Conservation (phyloP, 345 rosid species). For the Reutealis trisperma region DNA sequence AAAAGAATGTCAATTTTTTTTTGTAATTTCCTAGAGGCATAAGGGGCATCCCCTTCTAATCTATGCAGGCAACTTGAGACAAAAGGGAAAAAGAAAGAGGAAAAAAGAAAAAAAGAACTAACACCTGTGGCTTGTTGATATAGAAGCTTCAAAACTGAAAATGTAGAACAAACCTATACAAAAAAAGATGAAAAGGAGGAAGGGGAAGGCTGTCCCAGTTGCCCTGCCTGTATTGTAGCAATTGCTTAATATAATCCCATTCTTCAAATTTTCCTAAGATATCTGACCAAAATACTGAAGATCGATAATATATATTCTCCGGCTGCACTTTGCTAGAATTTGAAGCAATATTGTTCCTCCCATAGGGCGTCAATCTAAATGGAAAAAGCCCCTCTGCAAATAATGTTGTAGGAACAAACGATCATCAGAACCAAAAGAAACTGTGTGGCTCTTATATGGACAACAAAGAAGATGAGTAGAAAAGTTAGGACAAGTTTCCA, state of each 20-base stretch:
- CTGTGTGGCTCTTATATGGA: conserved; percentile 17
- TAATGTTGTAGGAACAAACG: neutral
- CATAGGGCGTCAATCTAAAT: neutral
- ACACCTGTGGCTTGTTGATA: neutral
- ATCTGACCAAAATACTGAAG: neutral
- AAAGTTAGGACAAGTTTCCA: neutral
- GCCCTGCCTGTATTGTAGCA: neutral
- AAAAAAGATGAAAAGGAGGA: neutral
- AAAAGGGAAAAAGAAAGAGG: neutral
- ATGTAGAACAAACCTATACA: neutral
- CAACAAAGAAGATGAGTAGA: neutral
- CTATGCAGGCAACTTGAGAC: neutral
- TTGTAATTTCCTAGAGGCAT: conserved; percentile 2
- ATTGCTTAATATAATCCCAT: neutral
- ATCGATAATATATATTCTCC: neutral
- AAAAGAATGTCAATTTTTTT: neutral
- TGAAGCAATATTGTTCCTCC: neutral
- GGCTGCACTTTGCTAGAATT: conserved; percentile 4
- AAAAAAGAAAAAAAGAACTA: neutral
- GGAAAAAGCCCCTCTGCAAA: neutral
- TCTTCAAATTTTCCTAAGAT: neutral
- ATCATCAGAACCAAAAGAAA: conserved; percentile 5
- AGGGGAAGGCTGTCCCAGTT: neutral
- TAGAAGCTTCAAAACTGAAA: neutral
- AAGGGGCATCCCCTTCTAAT: neutral